Evolutionary conservation across 768 basidiomycete species (phyloP).

Genomic region (Mycena polygramma): DNA sequence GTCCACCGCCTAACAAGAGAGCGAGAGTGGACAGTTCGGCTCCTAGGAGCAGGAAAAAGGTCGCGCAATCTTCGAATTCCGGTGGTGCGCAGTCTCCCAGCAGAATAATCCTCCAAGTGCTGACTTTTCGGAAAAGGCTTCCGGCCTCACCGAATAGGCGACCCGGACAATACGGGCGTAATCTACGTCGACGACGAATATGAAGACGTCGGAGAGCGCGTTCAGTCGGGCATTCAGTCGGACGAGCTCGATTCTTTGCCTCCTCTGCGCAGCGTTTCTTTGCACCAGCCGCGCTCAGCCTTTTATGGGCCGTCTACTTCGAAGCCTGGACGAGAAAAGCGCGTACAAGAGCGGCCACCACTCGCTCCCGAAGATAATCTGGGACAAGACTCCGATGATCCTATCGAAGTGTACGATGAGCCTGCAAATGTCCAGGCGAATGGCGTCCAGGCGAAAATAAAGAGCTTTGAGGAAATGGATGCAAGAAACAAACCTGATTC

Average conservation of each 20-base stretch:
- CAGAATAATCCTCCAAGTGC: not conserved
- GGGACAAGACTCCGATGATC: slow-evolving; percentile 9
- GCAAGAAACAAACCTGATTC: not conserved
- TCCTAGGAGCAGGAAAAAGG: slow-evolving; percentile 25
- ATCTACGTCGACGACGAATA: slow-evolving; percentile 12
- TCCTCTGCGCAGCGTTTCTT: not conserved
- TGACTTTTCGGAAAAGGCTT: not conserved
- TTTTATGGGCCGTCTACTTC: slow-evolving; percentile 6
- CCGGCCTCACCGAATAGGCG: slow-evolving; percentile 4
- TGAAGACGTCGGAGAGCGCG: slow-evolving; percentile 18
- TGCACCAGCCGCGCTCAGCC: not conserved
- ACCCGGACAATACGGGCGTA: slow-evolving; percentile 11
- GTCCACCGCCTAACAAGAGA: slow-evolving; percentile 25
- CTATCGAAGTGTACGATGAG: slow-evolving; percentile 11
- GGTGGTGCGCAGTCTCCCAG: slow-evolving; percentile 2
- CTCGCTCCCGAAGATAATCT: slow-evolving; percentile 22
- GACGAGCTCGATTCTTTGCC: slow-evolving; percentile 4
- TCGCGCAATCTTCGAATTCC: slow-evolving; percentile 12
- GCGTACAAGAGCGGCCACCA: not conserved
- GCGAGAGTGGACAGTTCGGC: not conserved
- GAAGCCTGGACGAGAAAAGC: not conserved
- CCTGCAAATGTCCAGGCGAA: not conserved
- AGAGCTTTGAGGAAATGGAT: not conserved
- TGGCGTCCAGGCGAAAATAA: not conserved
- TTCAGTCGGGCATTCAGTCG: not conserved